Conservation (phyloP, 176 grass and related monocot genomes). For the Ensete ventricosum region DNA sequence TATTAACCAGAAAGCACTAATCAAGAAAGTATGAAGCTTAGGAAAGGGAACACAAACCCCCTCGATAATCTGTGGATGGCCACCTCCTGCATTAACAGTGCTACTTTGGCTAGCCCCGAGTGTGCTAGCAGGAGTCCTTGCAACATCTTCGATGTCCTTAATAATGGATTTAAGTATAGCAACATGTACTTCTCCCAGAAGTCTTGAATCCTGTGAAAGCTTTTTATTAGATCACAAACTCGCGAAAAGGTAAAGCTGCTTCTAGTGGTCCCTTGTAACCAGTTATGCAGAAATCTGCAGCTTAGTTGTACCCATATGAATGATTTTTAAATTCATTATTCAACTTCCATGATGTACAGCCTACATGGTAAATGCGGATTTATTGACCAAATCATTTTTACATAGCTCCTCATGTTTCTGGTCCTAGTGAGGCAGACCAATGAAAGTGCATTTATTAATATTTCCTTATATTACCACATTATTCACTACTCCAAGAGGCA, state of each 20-base stretch:
- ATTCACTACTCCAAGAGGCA: neutral
- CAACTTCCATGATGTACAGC: too few species aligned
- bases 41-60: slow-evolving; percentile 35
- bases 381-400: too few species aligned
- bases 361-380: too few species aligned
- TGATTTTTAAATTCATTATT: neutral
- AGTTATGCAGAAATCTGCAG: neutral
- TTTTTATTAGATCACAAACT: slow-evolving; percentile 8
- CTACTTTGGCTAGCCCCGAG: slow-evolving; percentile 63
- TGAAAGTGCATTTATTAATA: neutral
- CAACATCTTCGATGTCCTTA: slow-evolving; percentile 96
- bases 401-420: too few species aligned
- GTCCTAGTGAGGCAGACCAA: too few species aligned
- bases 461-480: neutral
- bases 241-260: neutral
- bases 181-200: slow-evolving; percentile 78
- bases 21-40: too few species aligned
- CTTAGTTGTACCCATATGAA: neutral
- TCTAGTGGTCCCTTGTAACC: too few species aligned
- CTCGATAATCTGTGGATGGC: slow-evolving; percentile 80
- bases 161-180: slow-evolving; percentile 75
- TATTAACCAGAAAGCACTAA: too few species aligned
- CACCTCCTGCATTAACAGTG: slow-evolving; percentile 63
- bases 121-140: slow-evolving; percentile 48
- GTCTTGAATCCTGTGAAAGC: slow-evolving; percentile 65